Conservation (phyloP, 176 grass and related monocot species). For the Oryza brachyantha region DNA sequence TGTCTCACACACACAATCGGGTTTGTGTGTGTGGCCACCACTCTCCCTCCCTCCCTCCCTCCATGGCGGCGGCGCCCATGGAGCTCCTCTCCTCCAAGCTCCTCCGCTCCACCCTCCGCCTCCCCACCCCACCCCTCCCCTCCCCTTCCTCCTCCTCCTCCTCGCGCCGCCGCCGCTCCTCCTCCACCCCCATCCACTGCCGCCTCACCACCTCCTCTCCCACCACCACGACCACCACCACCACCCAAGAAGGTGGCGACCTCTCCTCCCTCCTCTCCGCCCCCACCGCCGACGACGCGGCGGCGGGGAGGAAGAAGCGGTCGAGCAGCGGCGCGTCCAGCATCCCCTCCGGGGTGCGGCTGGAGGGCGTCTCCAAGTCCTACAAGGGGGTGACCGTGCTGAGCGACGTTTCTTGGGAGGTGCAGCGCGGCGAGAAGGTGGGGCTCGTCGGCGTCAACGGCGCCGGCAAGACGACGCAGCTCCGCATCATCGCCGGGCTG, state of each 20-base stretch:
- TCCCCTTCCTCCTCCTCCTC: background rate
- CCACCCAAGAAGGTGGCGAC: slow-evolving; percentile 30
- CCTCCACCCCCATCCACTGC: slow-evolving; percentile 28
- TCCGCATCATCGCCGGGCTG: slow-evolving; percentile 71
- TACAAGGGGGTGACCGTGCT: slow-evolving; percentile 82
- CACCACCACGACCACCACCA: slow-evolving; percentile 26
- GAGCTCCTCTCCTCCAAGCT: slow-evolving; percentile 66
- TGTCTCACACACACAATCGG: background rate
- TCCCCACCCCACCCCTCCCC: background rate
- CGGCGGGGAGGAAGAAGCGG: slow-evolving; percentile 58
- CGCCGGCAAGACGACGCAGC: slow-evolving; percentile 90
- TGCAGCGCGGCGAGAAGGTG: slow-evolving; percentile 92
- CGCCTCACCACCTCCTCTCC: slow-evolving; percentile 45
- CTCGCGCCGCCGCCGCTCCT: slow-evolving; percentile 27
- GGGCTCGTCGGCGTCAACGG: slow-evolving; percentile 95
- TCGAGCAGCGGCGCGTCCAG: slow-evolving; percentile 71
- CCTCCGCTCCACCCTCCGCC: slow-evolving; percentile 40
- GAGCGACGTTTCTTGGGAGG: slow-evolving; percentile 87
- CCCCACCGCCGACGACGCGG: slow-evolving; percentile 12
- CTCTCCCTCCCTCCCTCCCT: slow-evolving; percentile 33
- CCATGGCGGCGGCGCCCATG: slow-evolving; percentile 47
- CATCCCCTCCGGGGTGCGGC: slow-evolving; percentile 78
- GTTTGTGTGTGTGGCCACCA: slow-evolving; percentile 27
- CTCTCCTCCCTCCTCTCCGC: slow-evolving; percentile 55
- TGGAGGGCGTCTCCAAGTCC: slow-evolving; percentile 77